These are phyloP conservation scores for Litchi chinensis DNA, from an alignment of 345 rosid genomes.

Conservation along the genomic window DNA sequence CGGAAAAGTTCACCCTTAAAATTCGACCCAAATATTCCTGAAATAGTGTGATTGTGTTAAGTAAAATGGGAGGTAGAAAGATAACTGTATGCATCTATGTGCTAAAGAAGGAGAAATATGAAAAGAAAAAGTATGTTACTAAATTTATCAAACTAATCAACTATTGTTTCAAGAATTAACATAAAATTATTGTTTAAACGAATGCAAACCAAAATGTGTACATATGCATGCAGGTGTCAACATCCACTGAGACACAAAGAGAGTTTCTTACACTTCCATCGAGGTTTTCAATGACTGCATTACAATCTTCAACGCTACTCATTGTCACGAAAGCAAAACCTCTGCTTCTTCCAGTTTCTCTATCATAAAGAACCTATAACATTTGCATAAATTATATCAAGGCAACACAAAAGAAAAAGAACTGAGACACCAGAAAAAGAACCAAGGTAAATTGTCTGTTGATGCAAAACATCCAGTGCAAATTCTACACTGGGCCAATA, in stretches of 20 bases:
- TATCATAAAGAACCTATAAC: slow-evolving; percentile 72
- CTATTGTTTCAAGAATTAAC: neutral
- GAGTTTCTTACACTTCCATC: slow-evolving; percentile 77
- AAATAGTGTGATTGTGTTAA: slow-evolving; percentile 4
- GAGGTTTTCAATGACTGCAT: slow-evolving; percentile 67
- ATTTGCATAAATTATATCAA: slow-evolving; percentile 13
- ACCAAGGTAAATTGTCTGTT: neutral
- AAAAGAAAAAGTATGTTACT: too few species aligned
- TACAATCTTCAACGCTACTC: slow-evolving; percentile 83
- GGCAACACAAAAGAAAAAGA: neutral
- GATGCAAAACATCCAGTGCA: too few species aligned
- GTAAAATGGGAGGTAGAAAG: neutral
- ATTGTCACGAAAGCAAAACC: slow-evolving; percentile 94
- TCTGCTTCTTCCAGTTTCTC: slow-evolving; percentile 80
- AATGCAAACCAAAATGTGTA: neutral
- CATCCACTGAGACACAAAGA: neutral
- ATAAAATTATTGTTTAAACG: neutral
- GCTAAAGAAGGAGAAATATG: too few species aligned
- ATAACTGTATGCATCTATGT: neutral
- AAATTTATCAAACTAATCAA: neutral
- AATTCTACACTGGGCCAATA: neutral
- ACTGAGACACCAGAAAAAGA: neutral
- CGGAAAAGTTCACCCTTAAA: slow-evolving; percentile 75
- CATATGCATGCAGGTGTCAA: neutral
- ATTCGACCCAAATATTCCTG: slow-evolving; percentile 75